Evolutionary conservation across 2,329 filamentous ascomycete species (phyloP), one percentile per base, ranked within the genome.

Genomic region (Fusarium neocosmosporiellum): DNA sequence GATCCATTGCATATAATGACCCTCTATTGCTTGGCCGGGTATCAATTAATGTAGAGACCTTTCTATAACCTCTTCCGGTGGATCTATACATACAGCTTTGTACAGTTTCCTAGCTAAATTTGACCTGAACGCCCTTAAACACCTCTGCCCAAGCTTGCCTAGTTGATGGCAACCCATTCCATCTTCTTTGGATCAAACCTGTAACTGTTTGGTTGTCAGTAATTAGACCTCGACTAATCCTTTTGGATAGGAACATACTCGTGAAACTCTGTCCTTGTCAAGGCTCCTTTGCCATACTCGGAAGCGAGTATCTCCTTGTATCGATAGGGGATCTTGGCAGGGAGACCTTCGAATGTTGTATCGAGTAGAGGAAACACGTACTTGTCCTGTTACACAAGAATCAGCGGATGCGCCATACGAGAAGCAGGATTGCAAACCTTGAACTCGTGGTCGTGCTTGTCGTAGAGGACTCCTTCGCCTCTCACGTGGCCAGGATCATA

Each of bases 321-420:
- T 9, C 84, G 82, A 75, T 87, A 90, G 0, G 93, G 93, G 27
- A 94, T 90, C 80, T 90, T 90, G 53, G 88, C 91, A 1, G 86
- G 83, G 0, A 90, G 86, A 1, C 90, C 91, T 76, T 94, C 92
- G 65, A 93, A 94, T 1, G 84, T 87, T 2, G 90, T 93, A 67
- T 90, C 87, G n/a, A 90, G 85, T 77, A 95, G 83, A 0, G 93
- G 93, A 76, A 90, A 94, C 13, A 95, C 83, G 63, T 92, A 87
- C 0, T 85, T 86, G 64, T 88, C 86, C 84, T 87, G 46, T 5
- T 1, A 10, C 11, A 9, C 20, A 36, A 6, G 22, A 6, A 59
- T 60, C 48, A 59, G 43, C 16, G 68, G 13, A n/a, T 7, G 20
- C 7, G 7, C 13, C 22, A 22, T 31, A 16, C 6, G 18, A 29